Evolutionary conservation across 495 filamentous ascomycete species (phyloP), one percentile per base, ranked within the genome.

Genomic region (Aspergillus haitiensis): DNA sequence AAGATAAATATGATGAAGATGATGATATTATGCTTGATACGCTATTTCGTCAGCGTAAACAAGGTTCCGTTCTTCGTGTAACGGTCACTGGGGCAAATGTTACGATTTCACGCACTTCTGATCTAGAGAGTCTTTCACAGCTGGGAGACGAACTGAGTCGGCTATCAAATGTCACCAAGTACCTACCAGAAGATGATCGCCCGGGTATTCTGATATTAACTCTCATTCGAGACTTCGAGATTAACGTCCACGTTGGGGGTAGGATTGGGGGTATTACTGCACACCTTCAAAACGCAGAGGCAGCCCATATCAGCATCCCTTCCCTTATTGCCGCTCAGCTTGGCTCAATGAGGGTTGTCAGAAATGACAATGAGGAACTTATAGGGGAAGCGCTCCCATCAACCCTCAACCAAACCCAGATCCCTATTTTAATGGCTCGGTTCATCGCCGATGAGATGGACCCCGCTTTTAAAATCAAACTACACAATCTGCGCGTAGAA

Each of bases 1-100:
- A 91, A 61, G 85, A 94, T 71, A 92, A 91, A 62, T 97, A 95
- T 66, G 92, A 95, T 56, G 84, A 89, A 47, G 89, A 92, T 60
- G 92, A 97, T 64, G 95, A 97, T 67, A 96, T 99, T 58, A 85
- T 99, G 76, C 80, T 98, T 10, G 94, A 98, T 60, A 97, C 89
- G 0, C 80, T 99, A 2, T 75, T 98, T 21, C 82, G 90, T n/a
- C 95, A 99, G 71, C 79, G 95, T 55, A 84, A 86, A 64, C 93
- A 97, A 69, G 95, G 93, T 2, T 83, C 88, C n/a, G 88, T 97
- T 15, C 80, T 96, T 46, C 87, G 90, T 39, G 68, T 88, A 21
- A 85, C 82, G 5, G 71, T 94, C 16, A 81, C 81, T n/a, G 80
- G 73, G 21, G 65, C 90, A 21, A 84, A 84, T 50, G 70, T 86